Base-by-base conservation (phyloP, 2,329 filamentous ascomycete species). In the Tolypocladium ovalisporum region DNA sequence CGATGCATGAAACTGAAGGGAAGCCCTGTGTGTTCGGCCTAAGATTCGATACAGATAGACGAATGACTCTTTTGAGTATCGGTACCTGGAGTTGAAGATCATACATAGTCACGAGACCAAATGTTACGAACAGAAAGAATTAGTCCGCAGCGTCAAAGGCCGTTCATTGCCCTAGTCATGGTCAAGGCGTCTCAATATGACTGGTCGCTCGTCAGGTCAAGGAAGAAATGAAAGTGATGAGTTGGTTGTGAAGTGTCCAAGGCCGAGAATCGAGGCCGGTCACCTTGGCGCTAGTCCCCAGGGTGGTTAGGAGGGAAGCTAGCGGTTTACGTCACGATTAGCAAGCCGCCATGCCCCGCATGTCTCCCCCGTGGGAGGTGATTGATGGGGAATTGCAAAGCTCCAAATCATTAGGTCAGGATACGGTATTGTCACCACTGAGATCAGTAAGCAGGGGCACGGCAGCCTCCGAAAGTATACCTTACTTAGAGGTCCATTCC, bases 301-400 rank as follows among this genome's bases (percentile, higher is more conserved):
- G 9, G 32, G 17, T n/a, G n/a, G 37, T 22, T n/a, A 8, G n/a
- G 39, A 7, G 8, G 39, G 35, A 36, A 17, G 27, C 47, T 34
- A 12, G 12, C 7, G n/a, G 54, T 63, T 70, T 71, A 71, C 67
- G 67, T 71, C 68, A 71, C 66, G 54, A 68, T 71, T 66, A 62
- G 64, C 65, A 70, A 70, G 67, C 62, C 36, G 37, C 51, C 34
- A 19, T 22, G 15, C 51, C 52, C 52, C 35, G 24, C 34, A 32
- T 19, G 52, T 19, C 37, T 15, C 1, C 4, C 17, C 34, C 54
- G 44, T 29, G n/a, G 34, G 44, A 56, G 24, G 10, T 7, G 19
- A n/a, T n/a, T 13, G 10, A 13, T 2, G 29, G 29, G 29, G 4
- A 29, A 6, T 22, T 7, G 47, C 47, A 29, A n/a, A 32, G 47